Evolutionary conservation across 331 rosid genomes (phyloP).

Genomic region (Rhamnella rubrinervis): DNA sequence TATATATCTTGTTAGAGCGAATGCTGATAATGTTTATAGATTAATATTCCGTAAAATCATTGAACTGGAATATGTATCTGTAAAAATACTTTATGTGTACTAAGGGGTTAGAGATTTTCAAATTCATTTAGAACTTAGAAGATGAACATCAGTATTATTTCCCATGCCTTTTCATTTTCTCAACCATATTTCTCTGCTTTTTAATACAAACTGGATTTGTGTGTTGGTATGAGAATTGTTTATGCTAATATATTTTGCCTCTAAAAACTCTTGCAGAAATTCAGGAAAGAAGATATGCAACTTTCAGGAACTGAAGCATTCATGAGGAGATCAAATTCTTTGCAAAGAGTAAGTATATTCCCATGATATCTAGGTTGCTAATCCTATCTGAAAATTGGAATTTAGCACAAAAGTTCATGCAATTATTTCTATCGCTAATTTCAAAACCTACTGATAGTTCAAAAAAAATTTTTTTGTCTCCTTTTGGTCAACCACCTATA

Average conservation of each 20-base stretch:
- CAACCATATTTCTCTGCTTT: background rate
- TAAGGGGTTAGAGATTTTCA: too few relatives aligned
- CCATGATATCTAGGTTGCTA: background rate
- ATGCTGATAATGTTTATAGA: too few relatives aligned
- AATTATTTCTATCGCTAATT: background rate
- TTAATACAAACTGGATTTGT: background rate
- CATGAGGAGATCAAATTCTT: constrained; percentile 85
- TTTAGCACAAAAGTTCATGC: background rate
- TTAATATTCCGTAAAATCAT: too few relatives aligned
- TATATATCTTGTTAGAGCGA: background rate
- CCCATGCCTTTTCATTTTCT: background rate
- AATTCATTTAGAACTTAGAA: too few relatives aligned
- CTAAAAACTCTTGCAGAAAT: constrained; percentile 56
- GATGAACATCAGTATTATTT: too few relatives aligned
- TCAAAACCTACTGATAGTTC: background rate
- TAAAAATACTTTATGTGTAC: too few relatives aligned
- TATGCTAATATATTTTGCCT: constrained; percentile 15
- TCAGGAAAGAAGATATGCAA: constrained; percentile 81
- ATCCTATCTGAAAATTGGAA: background rate
- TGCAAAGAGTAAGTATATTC: constrained; percentile 60
- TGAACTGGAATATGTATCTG: too few relatives aligned
- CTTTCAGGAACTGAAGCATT: constrained; percentile 92
- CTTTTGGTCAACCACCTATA: background rate
- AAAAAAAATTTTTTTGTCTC: background rate
- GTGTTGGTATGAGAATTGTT: background rate